Evolutionary conservation across 805 yeast genomes (phyloP), one percentile per base, ranked within the genome.

Genomic region (Candida sonorensis): DNA sequence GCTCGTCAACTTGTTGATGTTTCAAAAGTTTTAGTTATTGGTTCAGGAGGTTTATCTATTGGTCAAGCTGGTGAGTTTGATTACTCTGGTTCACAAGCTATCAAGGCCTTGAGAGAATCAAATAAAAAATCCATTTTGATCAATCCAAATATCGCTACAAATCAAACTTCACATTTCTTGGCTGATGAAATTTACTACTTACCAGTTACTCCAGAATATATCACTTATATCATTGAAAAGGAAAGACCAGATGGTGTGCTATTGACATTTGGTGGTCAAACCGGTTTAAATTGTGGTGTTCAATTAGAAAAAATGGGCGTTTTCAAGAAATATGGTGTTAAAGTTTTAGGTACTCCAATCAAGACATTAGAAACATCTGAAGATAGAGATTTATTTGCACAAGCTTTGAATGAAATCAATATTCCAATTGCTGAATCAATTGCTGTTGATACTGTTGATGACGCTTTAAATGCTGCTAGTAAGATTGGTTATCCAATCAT

Each of bases 41-140:
- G 98, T 52, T 88, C 97, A 32, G 98, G 98, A 69, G 98, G 98
- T 59, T 71, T 92, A 51, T 84, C 95, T 35, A 92, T 92, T 57
- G 98, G 98, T 46, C 98, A 92, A 69, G 98, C 98, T 43, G 98
- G 98, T 63, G 98, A 92, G 66, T 92, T 92, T 55, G 98, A 92
- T 61, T 92, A 92, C 66, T 87, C 97, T 28, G 98, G 98, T 54
- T 86, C 96, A 35, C 98, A 92, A 66, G 98, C 98, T 38, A 92
- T 92, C 64, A 92, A 92, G 65, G 98, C 98, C 29, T 72, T 92
- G 64, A 90, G 86, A 62, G 97, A 92, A 67, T 97, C 88, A 65
- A 96, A 96, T 41, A 92, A 90, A 44, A 86, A 90, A 71, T 88
- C 97, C 36, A 81, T 92, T 46, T 73, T 92, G 54, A 88, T 92